phyloP scores from a whole-genome alignment of 2,329 filamentous ascomycete species.

The Lasiodiplodia hormozganensis region DNA sequence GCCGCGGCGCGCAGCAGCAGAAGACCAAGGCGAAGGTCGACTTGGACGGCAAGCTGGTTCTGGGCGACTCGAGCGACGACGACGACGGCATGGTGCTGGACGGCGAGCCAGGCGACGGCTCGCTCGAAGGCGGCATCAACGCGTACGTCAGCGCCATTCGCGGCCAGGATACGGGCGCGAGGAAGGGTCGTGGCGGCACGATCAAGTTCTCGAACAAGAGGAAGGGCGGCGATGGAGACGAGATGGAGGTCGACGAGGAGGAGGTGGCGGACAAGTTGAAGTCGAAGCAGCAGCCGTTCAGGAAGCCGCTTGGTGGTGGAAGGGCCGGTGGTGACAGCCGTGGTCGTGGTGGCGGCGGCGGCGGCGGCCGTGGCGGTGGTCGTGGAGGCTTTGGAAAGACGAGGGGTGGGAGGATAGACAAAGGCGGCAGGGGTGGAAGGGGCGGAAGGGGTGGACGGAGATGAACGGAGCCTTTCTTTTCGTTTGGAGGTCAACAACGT shows the following conservation, averaged over 20 bases:
- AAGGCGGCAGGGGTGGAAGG: slow-evolving; percentile 23
- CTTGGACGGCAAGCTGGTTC: slow-evolving; percentile 80
- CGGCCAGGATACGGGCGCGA: slow-evolving; percentile 63
- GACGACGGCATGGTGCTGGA: slow-evolving; percentile 59
- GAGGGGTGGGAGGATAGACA: slow-evolving; percentile 36
- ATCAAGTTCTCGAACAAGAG: slow-evolving; percentile 65
- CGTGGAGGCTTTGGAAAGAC: slow-evolving; percentile 36
- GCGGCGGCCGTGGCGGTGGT: slow-evolving; percentile 15
- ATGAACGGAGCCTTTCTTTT: slow-evolving; percentile 5
- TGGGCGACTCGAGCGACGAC: slow-evolving; percentile 62
- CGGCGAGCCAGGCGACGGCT: slow-evolving; percentile 50
- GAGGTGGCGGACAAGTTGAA: slow-evolving; percentile 43
- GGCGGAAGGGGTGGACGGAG: slow-evolving; percentile 18
- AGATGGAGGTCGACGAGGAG: slow-evolving; percentile 56
- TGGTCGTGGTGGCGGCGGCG: slow-evolving; percentile 31
- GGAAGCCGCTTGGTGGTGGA: slow-evolving; percentile 45
- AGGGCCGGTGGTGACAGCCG: slow-evolving; percentile 8
- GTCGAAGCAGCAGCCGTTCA: slow-evolving; percentile 41
- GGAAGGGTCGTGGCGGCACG: slow-evolving; percentile 63
- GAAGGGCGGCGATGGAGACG: slow-evolving; percentile 42
- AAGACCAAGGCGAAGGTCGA: slow-evolving; percentile 71
- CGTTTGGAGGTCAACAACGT: background rate
- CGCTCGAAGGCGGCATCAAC: slow-evolving; percentile 61
- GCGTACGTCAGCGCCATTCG: slow-evolving; percentile 68
- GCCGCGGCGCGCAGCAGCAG: slow-evolving; percentile 54